Evolutionary conservation across 179 eudicot species (phyloP).

Genomic region (Camellia oleifera): DNA sequence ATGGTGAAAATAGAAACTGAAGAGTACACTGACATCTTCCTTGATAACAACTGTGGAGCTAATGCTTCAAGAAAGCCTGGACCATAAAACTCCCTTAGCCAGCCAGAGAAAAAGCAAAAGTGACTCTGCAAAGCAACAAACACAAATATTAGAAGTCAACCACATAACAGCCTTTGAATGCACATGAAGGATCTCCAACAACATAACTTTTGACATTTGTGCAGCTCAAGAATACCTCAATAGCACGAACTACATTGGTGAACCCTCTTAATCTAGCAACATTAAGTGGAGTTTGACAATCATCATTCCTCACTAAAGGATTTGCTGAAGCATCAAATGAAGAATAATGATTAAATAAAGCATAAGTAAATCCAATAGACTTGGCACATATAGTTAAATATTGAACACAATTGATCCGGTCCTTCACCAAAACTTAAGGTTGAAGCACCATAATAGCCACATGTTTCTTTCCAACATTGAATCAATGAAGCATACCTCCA

Average conservation of each 20-base stretch:
- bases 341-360: background rate
- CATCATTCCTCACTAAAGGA: conserved; percentile 72
- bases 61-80: conserved; percentile 77
- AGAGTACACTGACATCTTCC: conserved; percentile 74
- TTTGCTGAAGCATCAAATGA: conserved; percentile 49
- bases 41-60: conserved; percentile 74
- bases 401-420: background rate
- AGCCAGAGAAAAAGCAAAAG: conserved; percentile 83
- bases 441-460: background rate
- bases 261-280: conserved; percentile 78
- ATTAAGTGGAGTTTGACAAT: conserved; percentile 81
- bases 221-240: conserved; percentile 56
- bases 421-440: background rate
- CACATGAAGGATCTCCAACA: background rate
- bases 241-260: conserved; percentile 65
- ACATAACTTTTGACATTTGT: background rate
- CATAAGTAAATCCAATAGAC: background rate
- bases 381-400: conserved; percentile 1
- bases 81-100: conserved; percentile 81
- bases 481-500: conserved; percentile 52
- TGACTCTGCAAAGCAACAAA: conserved; percentile 41
- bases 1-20: background rate
- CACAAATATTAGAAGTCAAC: background rate
- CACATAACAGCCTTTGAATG: background rate
- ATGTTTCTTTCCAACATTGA: background rate